Conservation (phyloP, 2,329 filamentous ascomycete species). For the Fusarium robinianum region DNA sequence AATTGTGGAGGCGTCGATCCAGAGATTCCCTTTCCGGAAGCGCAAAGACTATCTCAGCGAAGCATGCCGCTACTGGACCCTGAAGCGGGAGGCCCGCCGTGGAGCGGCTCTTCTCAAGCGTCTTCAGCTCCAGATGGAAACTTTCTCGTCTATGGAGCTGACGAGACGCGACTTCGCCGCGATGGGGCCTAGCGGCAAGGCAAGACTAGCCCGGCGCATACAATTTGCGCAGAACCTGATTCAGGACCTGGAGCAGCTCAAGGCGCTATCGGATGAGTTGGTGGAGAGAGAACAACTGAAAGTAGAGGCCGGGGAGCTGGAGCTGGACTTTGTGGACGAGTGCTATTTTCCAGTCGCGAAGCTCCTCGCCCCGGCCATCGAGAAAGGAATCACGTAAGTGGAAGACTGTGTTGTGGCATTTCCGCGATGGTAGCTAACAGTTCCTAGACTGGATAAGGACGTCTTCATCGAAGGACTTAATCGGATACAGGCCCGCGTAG, state of each 20-base stretch:
- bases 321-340: slow-evolving; percentile 80
- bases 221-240: slow-evolving; percentile 82
- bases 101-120: slow-evolving; percentile 92
- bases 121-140: slow-evolving; percentile 91
- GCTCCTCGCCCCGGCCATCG: slow-evolving; percentile 75
- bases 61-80: slow-evolving; percentile 95
- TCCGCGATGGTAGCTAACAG: slow-evolving; percentile 43
- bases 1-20: slow-evolving; percentile 80
- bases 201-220: slow-evolving; percentile 78
- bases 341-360: slow-evolving; percentile 89
- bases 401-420: not conserved
- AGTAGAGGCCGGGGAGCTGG: slow-evolving; percentile 73
- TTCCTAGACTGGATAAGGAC: slow-evolving; percentile 64
- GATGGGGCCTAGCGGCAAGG: slow-evolving; percentile 84
- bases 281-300: slow-evolving; percentile 79
- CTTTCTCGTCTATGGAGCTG: slow-evolving; percentile 96
- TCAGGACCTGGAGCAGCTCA: slow-evolving; percentile 77
- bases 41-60: slow-evolving; percentile 92
- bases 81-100: slow-evolving; percentile 90
- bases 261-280: slow-evolving; percentile 69
- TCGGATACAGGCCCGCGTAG: slow-evolving; percentile 56
- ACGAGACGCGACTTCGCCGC: slow-evolving; percentile 93
- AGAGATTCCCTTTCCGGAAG: slow-evolving; percentile 78
- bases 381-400: slow-evolving; percentile 82
- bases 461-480: slow-evolving; percentile 60